Base-by-base conservation (phyloP, 179 eudicot species). In the Gypsophila paniculata region DNA sequence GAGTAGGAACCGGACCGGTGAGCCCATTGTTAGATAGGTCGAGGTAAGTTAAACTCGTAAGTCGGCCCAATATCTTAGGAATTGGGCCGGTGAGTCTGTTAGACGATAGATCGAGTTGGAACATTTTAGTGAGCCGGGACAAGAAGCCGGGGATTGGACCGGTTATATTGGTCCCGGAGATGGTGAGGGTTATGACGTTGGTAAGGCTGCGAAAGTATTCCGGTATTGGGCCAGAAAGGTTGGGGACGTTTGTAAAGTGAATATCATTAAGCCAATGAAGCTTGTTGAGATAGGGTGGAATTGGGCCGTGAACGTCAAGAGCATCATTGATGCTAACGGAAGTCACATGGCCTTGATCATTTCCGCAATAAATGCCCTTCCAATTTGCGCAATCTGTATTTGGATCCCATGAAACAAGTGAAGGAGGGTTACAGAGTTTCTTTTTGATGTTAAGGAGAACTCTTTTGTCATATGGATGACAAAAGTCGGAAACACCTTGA, bases 211-310 rank as follows among this genome's bases (percentile, higher is more conserved):
- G 46, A 8, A 75, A 19, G 7, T 38, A 69, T 6, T 54, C 2
- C 2, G 78, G 78, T 8, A 69, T 75, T 21, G 69, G 69, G 54
- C 73, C 74, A 0, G 46, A 14, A n/a, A 75, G 69, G 14, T 61
- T 36, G 2, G 69, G 74, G 39, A 75, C 23, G 11, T 52, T 18
- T 13, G 0, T 0, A 8, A 69, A 61, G 2, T 9, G 2, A 25
- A 74, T 53, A 5, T 9, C 17, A 4, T 6, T 12, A 23, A 74
- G 67, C 32, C 3, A 46, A 1, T 72, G 61, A 13, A 74, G 77
- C 5, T 49, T 22, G 39, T 49, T 51, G 0, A 74, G 7, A 21
- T 42, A 74, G 1, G 68, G 61, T 3, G 72, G 72, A 2, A 74
- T 46, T 4, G 29, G 44, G 9, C 46, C 60, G 22, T 48, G 17